Evolutionary conservation across 345 rosid genomes (phyloP).

Genomic region (Salix arbutifolia): DNA sequence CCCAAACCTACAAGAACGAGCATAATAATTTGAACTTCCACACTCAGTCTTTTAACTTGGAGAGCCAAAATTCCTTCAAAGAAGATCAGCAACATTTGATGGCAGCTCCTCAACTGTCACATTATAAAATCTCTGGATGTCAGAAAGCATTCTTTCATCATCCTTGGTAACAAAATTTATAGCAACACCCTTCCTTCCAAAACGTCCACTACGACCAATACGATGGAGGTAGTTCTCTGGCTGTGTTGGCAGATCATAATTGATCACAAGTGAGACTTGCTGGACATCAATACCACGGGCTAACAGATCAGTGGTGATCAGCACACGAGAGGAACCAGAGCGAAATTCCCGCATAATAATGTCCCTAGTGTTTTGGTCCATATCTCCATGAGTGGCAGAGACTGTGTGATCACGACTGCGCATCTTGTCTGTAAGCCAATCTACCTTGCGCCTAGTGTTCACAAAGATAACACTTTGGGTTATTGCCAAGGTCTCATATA

Average conservation of each 20-base stretch:
- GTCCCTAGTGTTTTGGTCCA: constrained; percentile 88
- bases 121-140: constrained; percentile 17
- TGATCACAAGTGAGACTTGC: constrained; percentile 83
- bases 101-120: constrained; percentile 20
- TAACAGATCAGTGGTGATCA: constrained; percentile 73
- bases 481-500: constrained; percentile 77
- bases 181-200: constrained; percentile 88
- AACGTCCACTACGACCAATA: constrained; percentile 79
- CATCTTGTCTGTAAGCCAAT: constrained; percentile 87
- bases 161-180: constrained; percentile 24
- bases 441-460: constrained; percentile 88
- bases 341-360: constrained; percentile 83
- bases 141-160: constrained; percentile 23
- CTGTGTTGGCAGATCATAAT: constrained; percentile 81
- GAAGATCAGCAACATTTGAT: constrained; percentile 26
- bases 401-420: constrained; percentile 81
- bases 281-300: constrained; percentile 94
- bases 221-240: constrained; percentile 89
- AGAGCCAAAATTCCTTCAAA: constrained; percentile 11
- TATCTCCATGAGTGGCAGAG: constrained; percentile 91
- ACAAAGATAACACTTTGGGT: constrained; percentile 89
- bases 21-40: background rate
- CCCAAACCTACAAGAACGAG: background rate
- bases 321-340: constrained; percentile 84
- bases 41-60: constrained; percentile 13